Evolutionary conservation across 352 stramenopile species (phyloP).

Genomic region (Thalassiosira hispida): DNA sequence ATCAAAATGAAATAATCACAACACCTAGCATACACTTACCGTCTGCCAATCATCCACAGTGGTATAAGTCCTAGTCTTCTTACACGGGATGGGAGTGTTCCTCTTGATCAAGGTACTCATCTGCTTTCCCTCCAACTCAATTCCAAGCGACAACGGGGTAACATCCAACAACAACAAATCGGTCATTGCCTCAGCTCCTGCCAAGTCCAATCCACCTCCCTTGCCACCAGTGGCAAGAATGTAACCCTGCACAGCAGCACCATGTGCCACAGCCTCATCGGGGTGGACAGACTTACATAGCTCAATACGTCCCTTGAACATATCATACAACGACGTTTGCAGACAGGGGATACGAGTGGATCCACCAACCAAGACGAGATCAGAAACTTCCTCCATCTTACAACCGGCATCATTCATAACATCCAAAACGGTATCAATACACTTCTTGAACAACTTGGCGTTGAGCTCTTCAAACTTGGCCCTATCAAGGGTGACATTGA

Average conservation of each 20-base stretch:
- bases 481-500: constrained; percentile 93
- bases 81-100: constrained; percentile 97
- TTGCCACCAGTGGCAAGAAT: constrained; percentile 94
- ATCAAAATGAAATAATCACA: constrained; percentile 50
- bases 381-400: constrained; percentile 96
- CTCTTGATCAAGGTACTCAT: constrained; percentile 99
- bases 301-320: constrained; percentile 94
- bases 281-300: constrained; percentile 88
- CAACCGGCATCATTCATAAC: constrained; percentile 95
- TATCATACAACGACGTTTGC: constrained; percentile 96
- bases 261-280: constrained; percentile 98
- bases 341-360: constrained; percentile 99
- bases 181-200: constrained; percentile 86
- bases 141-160: constrained; percentile 96
- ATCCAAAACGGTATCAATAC: constrained; percentile 96
- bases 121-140: constrained; percentile 97
- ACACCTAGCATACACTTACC: constrained; percentile 78
- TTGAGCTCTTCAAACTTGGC: constrained; percentile 98
- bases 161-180: constrained; percentile 98
- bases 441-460: constrained; percentile 90
- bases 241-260: constrained; percentile 94
- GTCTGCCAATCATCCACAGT: constrained; percentile 98
- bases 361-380: constrained; percentile 99
- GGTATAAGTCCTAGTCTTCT: constrained; percentile 98
- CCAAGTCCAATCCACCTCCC: constrained; percentile 79